Conservation (phyloP, 345 rosid genomes). For the Moringa oleifera region DNA sequence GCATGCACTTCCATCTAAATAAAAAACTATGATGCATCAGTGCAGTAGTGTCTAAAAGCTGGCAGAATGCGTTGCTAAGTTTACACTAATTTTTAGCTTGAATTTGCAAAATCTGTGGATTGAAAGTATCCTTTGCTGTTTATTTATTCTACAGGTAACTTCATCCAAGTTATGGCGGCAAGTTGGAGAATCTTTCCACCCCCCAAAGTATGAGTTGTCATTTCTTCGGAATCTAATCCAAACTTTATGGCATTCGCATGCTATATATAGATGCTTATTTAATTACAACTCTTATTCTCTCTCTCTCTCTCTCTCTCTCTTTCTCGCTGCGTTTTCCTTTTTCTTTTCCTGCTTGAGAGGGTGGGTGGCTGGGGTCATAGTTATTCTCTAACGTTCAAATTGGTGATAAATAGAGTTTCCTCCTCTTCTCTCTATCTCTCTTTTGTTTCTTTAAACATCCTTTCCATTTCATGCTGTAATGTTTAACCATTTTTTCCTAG, state of each 20-base stretch:
- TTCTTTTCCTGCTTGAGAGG: neutral
- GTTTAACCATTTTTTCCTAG: too few species aligned
- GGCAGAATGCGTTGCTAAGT: neutral
- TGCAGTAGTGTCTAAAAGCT: neutral
- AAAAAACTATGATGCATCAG: neutral
- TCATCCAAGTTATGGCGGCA: slow-evolving; percentile 73
- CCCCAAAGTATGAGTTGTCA: slow-evolving; percentile 63
- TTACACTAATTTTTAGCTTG: neutral
- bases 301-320: neutral
- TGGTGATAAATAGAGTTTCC: too few species aligned
- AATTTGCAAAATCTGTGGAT: neutral
- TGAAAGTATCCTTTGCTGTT: neutral
- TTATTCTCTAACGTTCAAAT: neutral
- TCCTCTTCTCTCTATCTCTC: too few species aligned
- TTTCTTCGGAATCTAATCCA: neutral
- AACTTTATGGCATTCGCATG: neutral
- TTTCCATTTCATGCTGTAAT: neutral
- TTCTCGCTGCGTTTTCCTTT: neutral
- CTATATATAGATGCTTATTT: too few species aligned
- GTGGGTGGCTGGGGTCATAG: too few species aligned
- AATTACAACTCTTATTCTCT: slow-evolving; percentile 3
- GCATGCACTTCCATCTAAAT: neutral
- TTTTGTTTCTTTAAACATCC: neutral
- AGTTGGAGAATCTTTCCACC: slow-evolving; percentile 89
- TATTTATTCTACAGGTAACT: slow-evolving; percentile 62